A percentile compares a stretch with the other conserved stretches of the same genome.
Evolutionary conservation across 179 eudicot species (phyloP).

Genomic region (Monotropa hypopitys): DNA sequence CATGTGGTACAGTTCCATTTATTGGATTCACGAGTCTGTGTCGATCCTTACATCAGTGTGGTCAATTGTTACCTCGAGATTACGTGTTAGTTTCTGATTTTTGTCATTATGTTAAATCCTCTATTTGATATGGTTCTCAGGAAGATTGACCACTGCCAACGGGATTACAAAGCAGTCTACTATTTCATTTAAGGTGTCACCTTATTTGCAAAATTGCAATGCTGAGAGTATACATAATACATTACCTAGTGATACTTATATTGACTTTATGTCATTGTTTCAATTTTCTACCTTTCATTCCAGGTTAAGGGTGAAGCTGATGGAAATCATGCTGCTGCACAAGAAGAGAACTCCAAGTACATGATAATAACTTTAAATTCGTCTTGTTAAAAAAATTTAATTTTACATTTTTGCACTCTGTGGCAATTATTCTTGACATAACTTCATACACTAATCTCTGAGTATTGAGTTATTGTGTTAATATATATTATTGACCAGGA

Average conservation of each 20-base stretch:
- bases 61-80: background rate
- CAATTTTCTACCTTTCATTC: slow-evolving; percentile 2
- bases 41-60: background rate
- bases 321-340: slow-evolving; percentile 20
- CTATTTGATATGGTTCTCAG: slow-evolving; percentile 14
- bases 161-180: slow-evolving; percentile 25
- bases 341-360: slow-evolving; percentile 40
- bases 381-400: no score
- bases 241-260: background rate
- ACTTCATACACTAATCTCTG: background rate
- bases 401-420: background rate
- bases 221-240: background rate
- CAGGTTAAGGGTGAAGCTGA: slow-evolving; percentile 24
- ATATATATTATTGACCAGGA: slow-evolving; percentile 18
- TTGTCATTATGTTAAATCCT: background rate
- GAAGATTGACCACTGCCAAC: slow-evolving; percentile 19
- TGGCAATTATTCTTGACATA: background rate
- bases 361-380: background rate
- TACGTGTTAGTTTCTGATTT: background rate
- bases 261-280: background rate
- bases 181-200: slow-evolving; percentile 27
- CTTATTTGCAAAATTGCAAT: background rate
- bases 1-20: background rate
- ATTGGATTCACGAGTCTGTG: background rate
- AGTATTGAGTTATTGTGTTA: slow-evolving; percentile 11